phyloP scores from a whole-genome alignment of 495 filamentous ascomycete species.

The Choiromyces venosus region DNA sequence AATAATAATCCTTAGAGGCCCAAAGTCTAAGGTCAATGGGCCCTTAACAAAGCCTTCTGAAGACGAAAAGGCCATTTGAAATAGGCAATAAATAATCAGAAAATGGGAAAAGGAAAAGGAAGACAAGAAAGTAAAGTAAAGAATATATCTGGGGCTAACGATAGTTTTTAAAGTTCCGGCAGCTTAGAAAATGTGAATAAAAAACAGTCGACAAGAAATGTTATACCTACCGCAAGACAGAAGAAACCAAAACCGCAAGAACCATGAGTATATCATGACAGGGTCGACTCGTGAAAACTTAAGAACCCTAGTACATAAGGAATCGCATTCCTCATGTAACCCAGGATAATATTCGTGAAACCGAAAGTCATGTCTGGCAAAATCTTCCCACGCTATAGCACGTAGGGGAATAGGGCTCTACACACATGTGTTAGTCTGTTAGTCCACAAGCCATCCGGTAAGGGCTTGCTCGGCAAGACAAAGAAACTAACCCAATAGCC shows the following conservation, averaged over 20 bases:
- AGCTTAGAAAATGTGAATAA: background rate
- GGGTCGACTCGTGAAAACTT: background rate
- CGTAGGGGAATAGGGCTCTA: slow-evolving; percentile 56
- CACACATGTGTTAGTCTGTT: slow-evolving; percentile 38
- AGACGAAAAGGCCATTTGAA: background rate
- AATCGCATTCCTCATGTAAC: slow-evolving; percentile 5
- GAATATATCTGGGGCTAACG: background rate
- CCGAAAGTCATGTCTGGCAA: background rate
- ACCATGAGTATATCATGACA: background rate
- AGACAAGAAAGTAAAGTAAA: background rate
- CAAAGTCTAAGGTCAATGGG: background rate
- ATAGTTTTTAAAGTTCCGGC: background rate
- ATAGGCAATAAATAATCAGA: background rate
- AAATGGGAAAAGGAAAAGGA: background rate
- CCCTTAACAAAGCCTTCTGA: background rate
- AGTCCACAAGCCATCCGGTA: background rate
- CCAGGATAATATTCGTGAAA: slow-evolving; percentile 2
- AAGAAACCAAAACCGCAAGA: background rate
- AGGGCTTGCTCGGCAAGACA: background rate
- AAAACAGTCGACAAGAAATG: background rate
- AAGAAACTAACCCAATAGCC: slow-evolving; percentile 71
- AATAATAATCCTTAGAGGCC: background rate
- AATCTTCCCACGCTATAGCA: slow-evolving; percentile 39
- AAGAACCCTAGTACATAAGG: background rate
- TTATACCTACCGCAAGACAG: background rate